Evolutionary conservation across 2,329 filamentous ascomycete genomes (phyloP).

Genomic region (Fusarium keratoplasticum): DNA sequence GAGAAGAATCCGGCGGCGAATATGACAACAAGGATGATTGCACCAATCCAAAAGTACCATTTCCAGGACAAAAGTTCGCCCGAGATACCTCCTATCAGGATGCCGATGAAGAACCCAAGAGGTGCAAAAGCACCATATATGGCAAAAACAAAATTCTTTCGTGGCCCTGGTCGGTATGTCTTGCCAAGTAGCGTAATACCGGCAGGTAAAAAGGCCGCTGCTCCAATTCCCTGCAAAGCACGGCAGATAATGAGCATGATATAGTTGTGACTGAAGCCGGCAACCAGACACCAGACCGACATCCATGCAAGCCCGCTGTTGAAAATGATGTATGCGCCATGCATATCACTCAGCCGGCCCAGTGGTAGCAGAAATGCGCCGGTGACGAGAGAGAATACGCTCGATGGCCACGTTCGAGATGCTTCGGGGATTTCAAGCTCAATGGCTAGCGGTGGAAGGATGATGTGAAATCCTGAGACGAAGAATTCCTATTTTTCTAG

Average conservation of each 20-base stretch:
- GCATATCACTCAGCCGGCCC: slow-evolving; percentile 8
- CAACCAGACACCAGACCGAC: slow-evolving; percentile 1
- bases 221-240: slow-evolving; percentile 6
- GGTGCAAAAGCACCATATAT: slow-evolving; percentile 2
- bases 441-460: neutral
- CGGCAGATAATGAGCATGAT: slow-evolving; percentile 3
- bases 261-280: slow-evolving; percentile 3
- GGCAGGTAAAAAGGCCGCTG: slow-evolving; percentile 3
- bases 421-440: slow-evolving; percentile 14
- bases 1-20: neutral
- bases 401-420: slow-evolving; percentile 5
- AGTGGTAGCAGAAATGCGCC: neutral
- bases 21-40: neutral
- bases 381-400: slow-evolving; percentile 9
- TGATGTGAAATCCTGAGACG: slow-evolving; percentile 6
- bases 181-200: neutral
- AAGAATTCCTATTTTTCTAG: slow-evolving; percentile 5
- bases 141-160: slow-evolving; percentile 12
- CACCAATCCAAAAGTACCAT: slow-evolving; percentile 16
- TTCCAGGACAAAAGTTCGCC: neutral
- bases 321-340: slow-evolving; percentile 1
- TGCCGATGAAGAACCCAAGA: slow-evolving; percentile 5
- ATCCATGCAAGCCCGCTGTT: slow-evolving; percentile 3
- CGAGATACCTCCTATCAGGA: neutral
- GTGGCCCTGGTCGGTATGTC: slow-evolving; percentile 6